Base-by-base conservation (phyloP, 2,329 filamentous ascomycete species). In the Hypoxylon sp. region DNA sequence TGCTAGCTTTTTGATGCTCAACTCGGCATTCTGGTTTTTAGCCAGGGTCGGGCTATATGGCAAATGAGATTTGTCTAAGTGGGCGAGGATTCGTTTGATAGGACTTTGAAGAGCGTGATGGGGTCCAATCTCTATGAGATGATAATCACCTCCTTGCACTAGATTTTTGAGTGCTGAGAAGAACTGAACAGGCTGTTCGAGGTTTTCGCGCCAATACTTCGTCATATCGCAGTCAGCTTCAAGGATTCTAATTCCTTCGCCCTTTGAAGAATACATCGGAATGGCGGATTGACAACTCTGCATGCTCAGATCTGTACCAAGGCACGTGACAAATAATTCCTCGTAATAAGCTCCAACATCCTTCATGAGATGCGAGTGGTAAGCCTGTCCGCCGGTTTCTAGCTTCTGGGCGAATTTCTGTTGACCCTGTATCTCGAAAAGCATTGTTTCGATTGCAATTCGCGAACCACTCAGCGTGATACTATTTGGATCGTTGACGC, bases 71-170 rank as follows among this genome's bases (percentile, higher is more conserved):
- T 62, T 61, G 21, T 67, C 42, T 25, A 25, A 25, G 21, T 5
- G 5, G 21, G 21, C 9, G 7, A 38, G 62, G 9, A 45, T 70
- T 32, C 71, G 65, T 13, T 56, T 60, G 0, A 68, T 52, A 0
- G 71, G 71, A 5, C 27, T n/a, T 15, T 46, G 13, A 2, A 54
- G 29, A n/a, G 51, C 17, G 3, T 38, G 20, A 17, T 54, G 44
- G 6, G 51, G 45, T 7, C 44, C 45, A n/a, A 54, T 15, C 15
- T 50, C 44, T 3, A 54, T 27, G 2, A 54, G n/a, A 6, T 41
- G 21, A 11, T 17, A 23, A 3, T 16, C 5, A 19, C 15, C 9
- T 5, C 16, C 3, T 2, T 8, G 15, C 4, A 16, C 7, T 6
- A 49, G 7, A 1, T 5, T 19, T 21, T 25, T 16, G 3, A 55